Base-by-base conservation (phyloP, 2,329 filamentous ascomycete species). In the Aspergillus neoniger region DNA sequence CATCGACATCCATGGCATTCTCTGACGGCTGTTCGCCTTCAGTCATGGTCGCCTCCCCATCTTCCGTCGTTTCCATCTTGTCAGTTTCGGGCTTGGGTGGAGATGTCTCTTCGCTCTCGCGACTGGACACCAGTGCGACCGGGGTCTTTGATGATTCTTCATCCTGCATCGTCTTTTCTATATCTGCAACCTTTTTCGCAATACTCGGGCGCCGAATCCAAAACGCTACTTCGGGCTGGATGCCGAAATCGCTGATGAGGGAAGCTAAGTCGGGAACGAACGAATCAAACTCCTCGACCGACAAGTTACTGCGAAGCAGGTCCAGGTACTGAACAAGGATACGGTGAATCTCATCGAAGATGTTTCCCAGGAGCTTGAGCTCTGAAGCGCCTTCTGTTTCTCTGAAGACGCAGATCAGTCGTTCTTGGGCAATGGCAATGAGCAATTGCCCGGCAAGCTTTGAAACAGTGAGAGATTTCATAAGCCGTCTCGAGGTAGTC, bases 271-370 rank as follows among this genome's bases (percentile, higher is more conserved):
- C 85, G 1, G 95, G 95, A 5, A 98, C 88, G 17, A 90, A 83
- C 2, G 81, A 79, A 69, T 96, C 90, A 63, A 97, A 98, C 19
- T 93, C 86, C 39, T 89, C 85, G 0, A 87, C 82, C 0, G 88
- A 83, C 30, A 97, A 78, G 70, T 92, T 96, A 72, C 86, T 91
- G 72, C 90, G 90, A 32, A 99, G 83, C 6, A 97, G 84, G 69
- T 98, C 95, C 17, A 98, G 83, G 71, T 96, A 99, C 70, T 97
- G 93, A 23, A 87, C 85, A 23, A 98, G 83, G 8, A 93, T 89
- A 61, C 91, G 86, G 67, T 96, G 91, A 19, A 96, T 89, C 73
- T 96, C 93, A 72, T 99, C 95, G 55, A 96, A 85, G 65, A 96
- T 88, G 55, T 92, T 92, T 2, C 91, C 91, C 12, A 98, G 80